A percentile compares a stretch with the other conserved stretches of the same genome.
These are phyloP conservation scores for Cyberlindnera saturnus DNA, from an alignment of 805 yeast genomes.

Conservation along the genomic window DNA sequence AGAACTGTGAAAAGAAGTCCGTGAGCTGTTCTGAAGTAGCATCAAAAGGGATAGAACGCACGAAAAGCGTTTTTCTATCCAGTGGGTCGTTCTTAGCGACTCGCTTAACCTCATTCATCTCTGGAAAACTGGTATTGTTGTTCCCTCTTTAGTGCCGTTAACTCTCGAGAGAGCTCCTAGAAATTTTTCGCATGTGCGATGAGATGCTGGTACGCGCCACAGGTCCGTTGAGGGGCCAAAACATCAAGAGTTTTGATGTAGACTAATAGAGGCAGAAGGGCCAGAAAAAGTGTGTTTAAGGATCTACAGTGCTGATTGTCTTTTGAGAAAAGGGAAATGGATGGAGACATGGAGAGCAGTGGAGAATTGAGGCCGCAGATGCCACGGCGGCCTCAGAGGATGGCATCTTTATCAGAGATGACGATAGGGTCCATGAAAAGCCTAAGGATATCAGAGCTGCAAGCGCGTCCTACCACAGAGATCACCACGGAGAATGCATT, in stretches of 20 bases:
- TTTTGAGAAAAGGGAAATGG: not conserved
- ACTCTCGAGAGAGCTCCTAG: not conserved
- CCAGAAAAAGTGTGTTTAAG: no score
- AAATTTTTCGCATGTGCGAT: conserved; percentile 1
- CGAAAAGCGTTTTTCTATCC: conserved; percentile 62
- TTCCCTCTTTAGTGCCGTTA: not conserved
- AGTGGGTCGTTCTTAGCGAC: conserved; percentile 22
- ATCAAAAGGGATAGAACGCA: conserved; percentile 74
- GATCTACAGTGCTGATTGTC: no score
- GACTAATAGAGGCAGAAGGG: not conserved
- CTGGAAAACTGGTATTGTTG: not conserved
- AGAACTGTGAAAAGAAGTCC: conserved; percentile 83
- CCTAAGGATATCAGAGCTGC: conserved; percentile 17
- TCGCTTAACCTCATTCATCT: conserved; percentile 10
- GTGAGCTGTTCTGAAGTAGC: conserved; percentile 80
- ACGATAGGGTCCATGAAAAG: conserved; percentile 12
- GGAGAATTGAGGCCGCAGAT: conserved; percentile 4
- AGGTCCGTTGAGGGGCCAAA: not conserved
- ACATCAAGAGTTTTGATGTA: not conserved
- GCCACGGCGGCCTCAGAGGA: conserved; percentile 16
- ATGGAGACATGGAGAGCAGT: not conserved
- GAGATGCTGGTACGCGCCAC: not conserved
- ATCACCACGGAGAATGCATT: conserved; percentile 19
- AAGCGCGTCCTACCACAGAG: conserved; percentile 29
- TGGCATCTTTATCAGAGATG: conserved; percentile 19